Base-by-base conservation (phyloP, 768 basidiomycete species). In the Pholiota molesta region DNA sequence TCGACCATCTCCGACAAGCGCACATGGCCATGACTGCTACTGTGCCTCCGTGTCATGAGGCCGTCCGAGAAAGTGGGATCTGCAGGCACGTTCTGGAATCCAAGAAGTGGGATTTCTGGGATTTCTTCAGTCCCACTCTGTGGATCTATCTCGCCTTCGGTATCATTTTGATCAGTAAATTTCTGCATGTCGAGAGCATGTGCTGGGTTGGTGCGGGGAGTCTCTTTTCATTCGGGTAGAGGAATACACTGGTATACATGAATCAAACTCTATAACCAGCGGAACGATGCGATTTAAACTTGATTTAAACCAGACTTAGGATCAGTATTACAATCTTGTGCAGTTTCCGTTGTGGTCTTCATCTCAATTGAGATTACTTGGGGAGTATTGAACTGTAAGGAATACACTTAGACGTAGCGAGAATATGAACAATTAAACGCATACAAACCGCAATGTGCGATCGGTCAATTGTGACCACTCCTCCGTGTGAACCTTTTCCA, bases 311-410 rank as follows among this genome's bases (percentile, higher is more conserved):
- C 59, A 21, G 47, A 49, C 23, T 49, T 49, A 2, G 23, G 21
- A 19, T 21, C 14, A 26, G 26, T 4, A 26, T 49, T 11, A 10
- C 9, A 7, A 44, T 64, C 63, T 19, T 60, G 59, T 10, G 31
- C 53, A 1, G 55, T 64, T 35, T 64, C 55, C 40, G 55, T 64
- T 31, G 63, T 64, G 28, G 63, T 64, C 37, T 64, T 64, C 63
- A 64, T 64, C 55, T 64, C 63, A 26, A 64, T 64, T 19, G 63
- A 60, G 42, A 64, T 64, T 9, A 39, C 54, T 47, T 64, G 60
- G 3, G 59, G 33, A 21, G 51, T 21, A 28, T 45, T 55, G n/a
- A 29, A 54, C 52, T 61, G 17, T n/a, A 8, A 17, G 19, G 21
- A n/a, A 19, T 49, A 10, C 3, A 7, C 47, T 11, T 11, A n/a